Base-by-base conservation (phyloP, 1,139 yeast species). In the Trichomonascaceae sp. region DNA sequence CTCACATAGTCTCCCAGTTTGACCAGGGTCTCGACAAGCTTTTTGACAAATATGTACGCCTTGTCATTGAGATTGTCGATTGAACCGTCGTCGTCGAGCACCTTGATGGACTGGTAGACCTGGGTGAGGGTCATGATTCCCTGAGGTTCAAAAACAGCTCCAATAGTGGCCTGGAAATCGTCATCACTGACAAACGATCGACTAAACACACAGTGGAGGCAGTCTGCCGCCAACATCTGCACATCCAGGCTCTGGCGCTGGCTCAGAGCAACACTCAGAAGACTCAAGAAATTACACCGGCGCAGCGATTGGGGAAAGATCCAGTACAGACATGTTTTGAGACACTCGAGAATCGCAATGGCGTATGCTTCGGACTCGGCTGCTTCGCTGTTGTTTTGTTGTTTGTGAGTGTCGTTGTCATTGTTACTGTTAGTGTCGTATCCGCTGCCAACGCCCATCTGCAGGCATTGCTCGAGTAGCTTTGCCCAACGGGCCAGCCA, bases 281-380 rank as follows among this genome's bases (percentile, higher is more conserved):
- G 71, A 31, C 70, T 69, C 48, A 85, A 65, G 14, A 84, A 66
- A 36, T 80, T 74, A 37, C 81, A 76, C 34, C 67, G 62, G 30
- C 77, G 70, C 37, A 89, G 68, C 1, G 89, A 74, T 14, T 71
- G 63, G 3, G 94, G 87, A 37, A 81, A 72, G 9, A 87, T 71
- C 99, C 98, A 89, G 48, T 81, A 87, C 39, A 89, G 66, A 46
- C 95, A 82, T 0, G 94, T 77, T 51, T 87, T 89, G 50, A 87
- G 69, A 2, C 93, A 80, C 40, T 87, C 82, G 33, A 92, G 62
- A 11, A 80, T 66, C 48, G 78, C 76, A 27, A 80, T 69, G 1
- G 75, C 76, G 50, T 76, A 71, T 17, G 56, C 54, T 40, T 50
- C 50, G 25, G 52, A 45, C 27, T 52, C 67, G 42, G 56, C 66